Conservation (phyloP, 2,329 filamentous ascomycete genomes). For the Penicillium hesseltinei region DNA sequence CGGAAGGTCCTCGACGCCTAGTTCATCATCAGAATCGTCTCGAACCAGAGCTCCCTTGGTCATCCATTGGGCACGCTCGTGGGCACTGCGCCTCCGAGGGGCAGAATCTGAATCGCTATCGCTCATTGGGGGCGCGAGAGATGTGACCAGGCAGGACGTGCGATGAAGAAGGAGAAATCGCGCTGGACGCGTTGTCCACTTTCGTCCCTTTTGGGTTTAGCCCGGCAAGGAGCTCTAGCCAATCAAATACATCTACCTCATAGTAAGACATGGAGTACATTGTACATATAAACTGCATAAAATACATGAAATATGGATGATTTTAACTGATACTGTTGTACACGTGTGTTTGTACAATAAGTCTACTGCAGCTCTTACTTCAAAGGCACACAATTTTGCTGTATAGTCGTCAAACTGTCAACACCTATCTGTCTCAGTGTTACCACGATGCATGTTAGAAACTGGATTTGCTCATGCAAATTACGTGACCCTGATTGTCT, state of each 20-base stretch:
- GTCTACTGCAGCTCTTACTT: neutral
- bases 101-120: slow-evolving; percentile 17
- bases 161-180: slow-evolving; percentile 18
- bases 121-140: slow-evolving; percentile 3
- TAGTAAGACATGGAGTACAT: neutral
- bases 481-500: neutral
- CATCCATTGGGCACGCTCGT: slow-evolving; percentile 49
- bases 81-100: slow-evolving; percentile 23
- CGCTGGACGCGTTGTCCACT: slow-evolving; percentile 37
- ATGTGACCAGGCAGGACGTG: neutral
- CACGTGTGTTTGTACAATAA: accelerated
- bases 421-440: neutral
- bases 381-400: neutral
- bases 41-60: slow-evolving; percentile 62
- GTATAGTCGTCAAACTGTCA: no score
- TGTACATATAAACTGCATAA: neutral
- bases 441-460: neutral
- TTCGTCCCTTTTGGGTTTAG: slow-evolving; percentile 31
- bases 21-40: slow-evolving; percentile 86
- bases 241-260: slow-evolving; percentile 13
- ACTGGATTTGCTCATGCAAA: no score
- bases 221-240: slow-evolving; percentile 5
- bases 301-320: no score
- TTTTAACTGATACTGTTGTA: neutral
- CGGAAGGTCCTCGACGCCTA: slow-evolving; percentile 67